Evolutionary conservation across 148 eudicot genomes (phyloP), one percentile per base, ranked within the genome.

Genomic region (Cornus florida): DNA sequence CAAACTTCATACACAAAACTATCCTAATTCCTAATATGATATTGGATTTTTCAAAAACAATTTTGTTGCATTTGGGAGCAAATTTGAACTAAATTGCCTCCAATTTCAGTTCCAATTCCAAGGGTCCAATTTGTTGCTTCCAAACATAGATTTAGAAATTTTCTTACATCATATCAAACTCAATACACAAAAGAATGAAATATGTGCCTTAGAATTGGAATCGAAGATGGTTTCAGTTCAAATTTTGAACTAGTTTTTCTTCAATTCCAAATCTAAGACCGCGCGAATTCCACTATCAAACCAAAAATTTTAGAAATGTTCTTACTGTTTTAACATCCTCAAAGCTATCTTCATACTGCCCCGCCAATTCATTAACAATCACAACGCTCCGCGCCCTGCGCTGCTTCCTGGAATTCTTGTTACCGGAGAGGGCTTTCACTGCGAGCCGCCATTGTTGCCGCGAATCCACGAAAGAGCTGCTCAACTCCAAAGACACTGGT

Each of bases 301-400:
- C 10, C 33, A 74, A 69, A 67, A 10, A 32, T 16, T 0, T 68
- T 19, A 48, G 20, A 0, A 72, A 75, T 31, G 41, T 46, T n/a
- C 83, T 88, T 89, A 96, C 99, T 81, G 80, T 62, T 83, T 94
- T 92, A 69, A 97, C 97, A 84, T 97, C 99, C 70, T 82, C 94
- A 41, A 94, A 97, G 74, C 74, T 86, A 62, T 97, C 99, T 28
- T 97, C 99, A 79, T 97, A 97, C 71, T 97, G 98, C 9, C 98
- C 99, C 23, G 81, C 99, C 74, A 96, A 75, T 28, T 96, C 87
- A 75, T 53, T 82, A 39, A 88, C 92, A 76, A 97, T 81, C 80
- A 85, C 86, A 38, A 87, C 79, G 50, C 93, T 76, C 74, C 82
- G 79, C n/a, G 69, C 72, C 82, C 84, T 90, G 46, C 67, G 71